Conservation (phyloP, 306 rosid species). For the Glycine latifolia region DNA sequence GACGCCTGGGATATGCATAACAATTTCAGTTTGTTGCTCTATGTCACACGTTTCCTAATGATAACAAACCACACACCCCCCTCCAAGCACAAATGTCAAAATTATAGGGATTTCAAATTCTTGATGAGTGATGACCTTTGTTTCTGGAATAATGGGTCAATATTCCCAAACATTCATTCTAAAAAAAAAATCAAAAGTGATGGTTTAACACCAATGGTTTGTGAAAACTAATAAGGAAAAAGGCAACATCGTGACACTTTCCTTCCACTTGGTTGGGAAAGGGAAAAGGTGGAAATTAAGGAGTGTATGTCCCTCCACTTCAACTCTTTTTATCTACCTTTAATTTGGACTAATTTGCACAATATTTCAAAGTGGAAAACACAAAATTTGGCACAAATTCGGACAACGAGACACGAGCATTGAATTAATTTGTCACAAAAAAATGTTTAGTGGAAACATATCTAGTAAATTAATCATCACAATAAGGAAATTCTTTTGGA, state of each 20-base stretch:
- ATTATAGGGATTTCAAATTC: not conserved
- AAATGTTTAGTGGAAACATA: not conserved
- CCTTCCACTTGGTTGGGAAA: slow-evolving; percentile 25
- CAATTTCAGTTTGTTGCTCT: not conserved
- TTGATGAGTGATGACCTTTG: not conserved
- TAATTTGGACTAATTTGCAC: not conserved
- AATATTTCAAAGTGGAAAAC: not conserved
- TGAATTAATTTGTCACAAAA: slow-evolving; percentile 31
- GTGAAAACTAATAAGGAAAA: not conserved
- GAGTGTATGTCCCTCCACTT: not conserved
- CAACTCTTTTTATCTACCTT: not conserved
- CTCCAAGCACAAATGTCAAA: not conserved
- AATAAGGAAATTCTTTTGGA: not conserved
- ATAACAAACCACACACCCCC: not conserved
- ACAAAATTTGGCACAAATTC: not conserved
- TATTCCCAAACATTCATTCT: not conserved
- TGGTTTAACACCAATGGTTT: not conserved
- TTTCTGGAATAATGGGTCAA: not conserved
- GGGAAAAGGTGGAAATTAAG: not conserved
- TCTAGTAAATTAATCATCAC: not conserved
- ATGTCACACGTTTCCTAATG: not conserved
- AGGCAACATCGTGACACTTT: not conserved
- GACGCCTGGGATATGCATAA: not conserved
- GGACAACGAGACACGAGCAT: not conserved
- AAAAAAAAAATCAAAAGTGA: not conserved